Conservation (phyloP, 2,329 filamentous ascomycete genomes). For the Exophiala oligosperma region DNA sequence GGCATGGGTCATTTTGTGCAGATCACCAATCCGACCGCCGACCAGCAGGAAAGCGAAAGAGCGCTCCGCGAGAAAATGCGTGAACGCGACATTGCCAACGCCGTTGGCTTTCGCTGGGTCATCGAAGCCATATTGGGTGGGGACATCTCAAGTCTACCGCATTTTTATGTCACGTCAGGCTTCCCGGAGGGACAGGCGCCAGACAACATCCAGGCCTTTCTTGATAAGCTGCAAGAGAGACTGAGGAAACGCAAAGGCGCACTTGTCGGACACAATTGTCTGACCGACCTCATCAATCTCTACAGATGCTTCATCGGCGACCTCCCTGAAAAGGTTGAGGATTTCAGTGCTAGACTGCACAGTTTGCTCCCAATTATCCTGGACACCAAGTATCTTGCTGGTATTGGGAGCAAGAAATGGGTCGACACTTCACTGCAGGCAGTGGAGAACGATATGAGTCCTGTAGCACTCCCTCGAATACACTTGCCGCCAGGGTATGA, state of each 20-base stretch:
- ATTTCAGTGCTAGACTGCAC: slow-evolving; percentile 54
- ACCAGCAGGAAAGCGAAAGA: slow-evolving; percentile 35
- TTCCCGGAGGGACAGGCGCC: slow-evolving; percentile 28
- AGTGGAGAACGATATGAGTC: slow-evolving; percentile 46
- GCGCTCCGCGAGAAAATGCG: slow-evolving; percentile 28
- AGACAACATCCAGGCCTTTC: slow-evolving; percentile 28
- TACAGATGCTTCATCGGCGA: slow-evolving; percentile 60
- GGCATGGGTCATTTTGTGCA: slow-evolving; percentile 41
- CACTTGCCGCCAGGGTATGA: slow-evolving; percentile 39
- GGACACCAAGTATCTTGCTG: slow-evolving; percentile 65
- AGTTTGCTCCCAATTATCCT: slow-evolving; percentile 57
- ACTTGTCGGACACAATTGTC: slow-evolving; percentile 64
- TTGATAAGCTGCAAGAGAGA: slow-evolving; percentile 37
- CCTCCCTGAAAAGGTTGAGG: slow-evolving; percentile 56
- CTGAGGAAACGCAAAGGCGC: slow-evolving; percentile 51
- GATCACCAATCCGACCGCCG: slow-evolving; percentile 39
- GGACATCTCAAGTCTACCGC: slow-evolving; percentile 38
- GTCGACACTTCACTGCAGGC: slow-evolving; percentile 49
- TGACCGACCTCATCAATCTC: slow-evolving; percentile 63
- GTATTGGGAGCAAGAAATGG: slow-evolving; percentile 32
- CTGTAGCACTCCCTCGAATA: slow-evolving; percentile 35
- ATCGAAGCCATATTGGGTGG: slow-evolving; percentile 47
- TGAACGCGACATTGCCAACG: slow-evolving; percentile 35
- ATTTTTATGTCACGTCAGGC: slow-evolving; percentile 34
- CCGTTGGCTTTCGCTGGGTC: slow-evolving; percentile 49